Percentiles rank a stretch among this genome's conserved stretches.
phyloP scores from a whole-genome alignment of 176 grass and related monocot genomes.

The Phoenix dactylifera region DNA sequence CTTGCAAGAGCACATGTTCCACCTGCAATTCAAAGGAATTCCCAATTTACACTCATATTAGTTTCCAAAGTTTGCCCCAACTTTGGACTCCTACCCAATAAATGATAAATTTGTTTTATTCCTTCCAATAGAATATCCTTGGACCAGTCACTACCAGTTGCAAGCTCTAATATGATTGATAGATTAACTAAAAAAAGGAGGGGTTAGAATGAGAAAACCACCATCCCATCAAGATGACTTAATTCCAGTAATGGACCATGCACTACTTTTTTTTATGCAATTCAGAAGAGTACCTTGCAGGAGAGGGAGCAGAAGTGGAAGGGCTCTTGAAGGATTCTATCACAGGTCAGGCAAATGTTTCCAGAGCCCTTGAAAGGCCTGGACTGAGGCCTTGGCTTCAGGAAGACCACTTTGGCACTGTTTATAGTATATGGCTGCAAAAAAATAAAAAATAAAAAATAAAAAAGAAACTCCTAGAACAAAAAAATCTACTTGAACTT shows the following conservation, averaged over 20 bases:
- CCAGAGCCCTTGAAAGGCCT: constrained; percentile 94
- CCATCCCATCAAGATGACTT: too few relatives aligned
- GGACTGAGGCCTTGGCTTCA: constrained; percentile 86
- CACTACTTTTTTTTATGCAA: too few relatives aligned
- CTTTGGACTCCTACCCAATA: too few relatives aligned
- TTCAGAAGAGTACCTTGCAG: constrained; percentile 59
- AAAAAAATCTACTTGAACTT: not conserved
- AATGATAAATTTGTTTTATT: too few relatives aligned
- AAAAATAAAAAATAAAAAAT: not conserved
- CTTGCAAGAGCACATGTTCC: constrained; percentile 88
- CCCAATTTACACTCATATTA: too few relatives aligned
- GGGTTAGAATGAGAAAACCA: too few relatives aligned
- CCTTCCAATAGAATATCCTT: too few relatives aligned
- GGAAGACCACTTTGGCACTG: constrained; percentile 91
- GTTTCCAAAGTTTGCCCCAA: too few relatives aligned
- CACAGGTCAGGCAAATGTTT: constrained; percentile 89
- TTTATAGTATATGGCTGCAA: constrained; percentile 94
- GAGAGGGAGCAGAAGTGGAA: constrained; percentile 98
- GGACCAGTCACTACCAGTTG: too few relatives aligned
- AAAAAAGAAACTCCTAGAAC: not conserved
- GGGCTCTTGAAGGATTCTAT: constrained; percentile 95
- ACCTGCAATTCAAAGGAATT: constrained; percentile 30
- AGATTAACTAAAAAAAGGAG: too few relatives aligned
- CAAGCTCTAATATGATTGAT: too few relatives aligned
- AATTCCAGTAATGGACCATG: too few relatives aligned